Conservation (phyloP, 2,329 filamentous ascomycete species). For the Aphanocladium album region DNA sequence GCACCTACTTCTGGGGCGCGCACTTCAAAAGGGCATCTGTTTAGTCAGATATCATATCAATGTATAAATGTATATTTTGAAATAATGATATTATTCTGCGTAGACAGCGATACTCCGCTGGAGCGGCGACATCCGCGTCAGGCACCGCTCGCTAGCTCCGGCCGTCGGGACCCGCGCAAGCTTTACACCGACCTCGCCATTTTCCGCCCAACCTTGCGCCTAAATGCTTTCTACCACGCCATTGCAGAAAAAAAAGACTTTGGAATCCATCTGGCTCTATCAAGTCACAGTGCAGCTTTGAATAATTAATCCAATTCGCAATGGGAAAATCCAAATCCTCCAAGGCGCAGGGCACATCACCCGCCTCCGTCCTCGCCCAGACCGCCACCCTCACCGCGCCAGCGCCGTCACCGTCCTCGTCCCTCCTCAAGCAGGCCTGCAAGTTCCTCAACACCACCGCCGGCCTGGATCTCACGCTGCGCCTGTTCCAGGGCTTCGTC, state of each 20-base stretch:
- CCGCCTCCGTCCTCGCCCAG: not conserved
- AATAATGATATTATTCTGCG: too few relatives aligned
- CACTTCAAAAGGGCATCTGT: too few relatives aligned
- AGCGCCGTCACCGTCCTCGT: not conserved
- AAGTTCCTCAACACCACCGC: constrained; percentile 11
- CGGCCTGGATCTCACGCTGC: constrained; percentile 8
- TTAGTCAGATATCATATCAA: too few relatives aligned
- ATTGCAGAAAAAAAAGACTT: too few relatives aligned
- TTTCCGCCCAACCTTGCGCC: too few relatives aligned
- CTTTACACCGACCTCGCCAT: not conserved
- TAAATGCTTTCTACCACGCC: too few relatives aligned
- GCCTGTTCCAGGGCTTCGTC: constrained; percentile 6
- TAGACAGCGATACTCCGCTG: too few relatives aligned
- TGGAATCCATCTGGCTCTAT: too few relatives aligned
- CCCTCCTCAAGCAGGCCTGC: not conserved
- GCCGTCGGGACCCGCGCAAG: not conserved
- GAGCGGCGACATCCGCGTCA: not conserved
- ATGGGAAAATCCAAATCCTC: not conserved
- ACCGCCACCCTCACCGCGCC: not conserved
- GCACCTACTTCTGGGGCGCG: too few relatives aligned
- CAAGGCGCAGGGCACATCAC: not conserved
- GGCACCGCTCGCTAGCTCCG: not conserved
- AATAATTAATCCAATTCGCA: not conserved
- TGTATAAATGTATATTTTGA: too few relatives aligned
- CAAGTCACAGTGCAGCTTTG: too few relatives aligned